Percentiles rank a stretch among this genome's conserved stretches.
These are phyloP conservation scores for Fusarium newnesense DNA, from an alignment of 2,329 filamentous ascomycete species.

Conservation along the genomic window DNA sequence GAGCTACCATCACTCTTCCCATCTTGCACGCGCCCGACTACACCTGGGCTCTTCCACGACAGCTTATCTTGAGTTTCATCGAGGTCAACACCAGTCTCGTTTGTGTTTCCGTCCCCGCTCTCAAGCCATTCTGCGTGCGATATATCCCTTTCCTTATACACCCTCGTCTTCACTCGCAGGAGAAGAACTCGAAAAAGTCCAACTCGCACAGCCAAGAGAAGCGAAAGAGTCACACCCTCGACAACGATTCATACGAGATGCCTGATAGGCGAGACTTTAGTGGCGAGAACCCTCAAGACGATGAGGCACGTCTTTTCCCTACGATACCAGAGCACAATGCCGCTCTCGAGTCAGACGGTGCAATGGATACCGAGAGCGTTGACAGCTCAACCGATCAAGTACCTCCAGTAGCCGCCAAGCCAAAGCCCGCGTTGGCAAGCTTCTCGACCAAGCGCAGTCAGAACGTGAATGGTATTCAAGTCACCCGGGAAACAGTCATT, in stretches of 20 bases:
- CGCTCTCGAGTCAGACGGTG: constrained; percentile 15
- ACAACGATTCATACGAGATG: constrained; percentile 40
- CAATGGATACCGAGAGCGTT: constrained; percentile 38
- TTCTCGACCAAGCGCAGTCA: constrained; percentile 33
- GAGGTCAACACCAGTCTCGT: constrained; percentile 62
- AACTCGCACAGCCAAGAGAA: constrained; percentile 30
- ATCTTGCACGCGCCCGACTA: constrained; percentile 41
- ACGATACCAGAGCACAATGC: constrained; percentile 10
- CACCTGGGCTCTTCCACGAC: constrained; percentile 40
- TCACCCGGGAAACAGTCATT: constrained; percentile 42
- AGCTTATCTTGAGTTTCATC: constrained; percentile 57
- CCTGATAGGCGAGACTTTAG: constrained; percentile 31
- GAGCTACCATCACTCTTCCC: constrained; percentile 41
- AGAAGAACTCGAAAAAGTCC: constrained; percentile 29
- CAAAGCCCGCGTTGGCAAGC: constrained; percentile 32
- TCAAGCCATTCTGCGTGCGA: constrained; percentile 59
- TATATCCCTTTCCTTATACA: constrained; percentile 43
- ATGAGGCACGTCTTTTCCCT: constrained; percentile 40
- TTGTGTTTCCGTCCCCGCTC: constrained; percentile 60
- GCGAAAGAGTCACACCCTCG: constrained; percentile 24
- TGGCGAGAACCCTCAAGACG: constrained; percentile 32
- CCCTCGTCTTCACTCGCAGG: constrained; percentile 37
- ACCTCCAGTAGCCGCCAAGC: constrained; percentile 12
- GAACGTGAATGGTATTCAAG: constrained; percentile 35
- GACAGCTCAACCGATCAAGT: constrained; percentile 32